Conservation (phyloP, 306 rosid species). For the Cicer cuneatum region DNA sequence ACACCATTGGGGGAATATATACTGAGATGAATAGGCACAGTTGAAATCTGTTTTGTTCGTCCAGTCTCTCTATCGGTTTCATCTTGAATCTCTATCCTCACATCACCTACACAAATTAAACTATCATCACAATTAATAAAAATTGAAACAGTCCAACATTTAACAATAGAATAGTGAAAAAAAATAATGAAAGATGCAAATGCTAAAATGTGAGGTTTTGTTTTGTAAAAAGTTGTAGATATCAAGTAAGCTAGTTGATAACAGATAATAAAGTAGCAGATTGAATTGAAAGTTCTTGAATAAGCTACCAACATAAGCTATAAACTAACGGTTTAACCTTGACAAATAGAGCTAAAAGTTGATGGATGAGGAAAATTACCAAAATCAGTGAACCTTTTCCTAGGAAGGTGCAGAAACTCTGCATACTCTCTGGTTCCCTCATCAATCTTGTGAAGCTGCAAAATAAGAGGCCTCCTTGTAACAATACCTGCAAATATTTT, state of each 20-base stretch:
- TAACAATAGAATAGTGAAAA: constrained; percentile 2
- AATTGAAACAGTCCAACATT: neutral
- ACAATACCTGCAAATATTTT: constrained; percentile 75
- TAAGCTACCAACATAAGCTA: too few relatives aligned
- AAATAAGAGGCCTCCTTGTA: constrained; percentile 88
- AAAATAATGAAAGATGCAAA: too few relatives aligned
- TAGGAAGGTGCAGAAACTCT: constrained; percentile 85
- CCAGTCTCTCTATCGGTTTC: constrained; percentile 99
- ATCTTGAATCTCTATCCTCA: constrained; percentile 92
- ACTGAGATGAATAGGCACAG: constrained; percentile 94
- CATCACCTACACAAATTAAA: constrained; percentile 68
- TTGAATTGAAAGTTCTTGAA: too few relatives aligned
- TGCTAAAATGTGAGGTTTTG: too few relatives aligned
- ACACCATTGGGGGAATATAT: constrained; percentile 89
- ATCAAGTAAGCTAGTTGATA: too few relatives aligned
- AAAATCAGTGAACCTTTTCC: constrained; percentile 80
- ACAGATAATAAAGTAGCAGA: too few relatives aligned
- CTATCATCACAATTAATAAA: neutral
- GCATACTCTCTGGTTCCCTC: constrained; percentile 92
- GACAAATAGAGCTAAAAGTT: neutral
- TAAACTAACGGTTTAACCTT: too few relatives aligned
- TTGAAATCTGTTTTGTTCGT: constrained; percentile 75
- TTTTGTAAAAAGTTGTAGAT: too few relatives aligned
- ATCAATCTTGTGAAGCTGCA: constrained; percentile 80
- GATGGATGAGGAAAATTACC: constrained; percentile 47